Base-by-base conservation (phyloP, 805 yeast genomes). In the Phaffomyces opuntiae region DNA sequence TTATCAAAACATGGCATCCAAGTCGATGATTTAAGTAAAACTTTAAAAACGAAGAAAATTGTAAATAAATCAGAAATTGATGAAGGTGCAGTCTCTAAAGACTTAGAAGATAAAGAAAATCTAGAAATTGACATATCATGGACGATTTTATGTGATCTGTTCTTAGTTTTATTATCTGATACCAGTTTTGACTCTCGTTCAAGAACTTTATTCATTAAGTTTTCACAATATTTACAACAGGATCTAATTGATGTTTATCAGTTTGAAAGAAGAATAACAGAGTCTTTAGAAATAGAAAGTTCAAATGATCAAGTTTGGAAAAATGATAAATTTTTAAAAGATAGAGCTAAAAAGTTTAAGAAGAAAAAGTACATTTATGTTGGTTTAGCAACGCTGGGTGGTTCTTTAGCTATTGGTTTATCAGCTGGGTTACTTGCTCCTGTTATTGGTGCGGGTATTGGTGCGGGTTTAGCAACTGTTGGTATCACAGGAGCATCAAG, bases 381-480 rank as follows among this genome's bases (percentile, higher is more conserved):
- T 50, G 99, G 98, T 1, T 67, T 93, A 41, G 99, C 99, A 0
- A 93, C 98, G 8, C 74, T 90, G 14, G 98, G 98, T 27, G 99
- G 99, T 2, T 90, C 96, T 1, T 69, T 93, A 21, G 96, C 93
- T 2, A 77, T 93, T 48, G 99, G 99, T 2, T 69, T 93, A 17
- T 87, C 96, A 49, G 98, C 96, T 9, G 99, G 99, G 7, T 65
- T 93, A 38, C 68, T 93, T 39, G 99, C 99, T 0, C 99, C 99
- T 0, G 96, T 95, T 3, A 95, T 93, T 57, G 98, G 98, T 42
- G 98, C 98, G 2, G 99, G 99, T 57, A 60, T 93, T 27, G 99
- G 98, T 2, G 98, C 98, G 4, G 99, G 98, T 14, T 70, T 93
- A 36, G 83, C 97, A 1, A 93, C 99, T 0, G 79, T 91, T 21